Percentiles rank a stretch among this genome's conserved stretches.
Conservation (phyloP, 2,329 filamentous ascomycete species). For the Malbranchea zuffiana region DNA sequence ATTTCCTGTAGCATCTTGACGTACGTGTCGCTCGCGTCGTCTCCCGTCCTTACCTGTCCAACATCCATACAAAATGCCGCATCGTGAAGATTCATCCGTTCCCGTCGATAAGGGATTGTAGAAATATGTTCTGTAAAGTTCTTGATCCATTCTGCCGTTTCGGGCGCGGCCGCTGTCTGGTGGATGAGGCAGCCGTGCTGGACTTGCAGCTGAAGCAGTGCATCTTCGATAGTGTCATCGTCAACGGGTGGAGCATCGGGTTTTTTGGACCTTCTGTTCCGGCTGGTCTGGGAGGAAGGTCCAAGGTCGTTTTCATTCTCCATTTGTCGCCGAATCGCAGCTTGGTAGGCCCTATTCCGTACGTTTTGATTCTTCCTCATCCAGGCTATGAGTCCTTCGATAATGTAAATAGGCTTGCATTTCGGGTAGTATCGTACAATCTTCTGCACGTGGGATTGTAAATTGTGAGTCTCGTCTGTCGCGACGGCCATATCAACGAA, state of each 20-base stretch:
- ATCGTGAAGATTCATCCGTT: constrained; percentile 39
- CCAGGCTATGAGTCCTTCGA: constrained; percentile 58
- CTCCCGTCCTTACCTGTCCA: constrained; percentile 63
- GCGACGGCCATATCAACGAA: constrained; percentile 52
- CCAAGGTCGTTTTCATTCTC: constrained; percentile 23
- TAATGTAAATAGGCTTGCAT: constrained; percentile 54
- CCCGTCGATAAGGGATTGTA: constrained; percentile 56
- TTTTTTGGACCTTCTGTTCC: constrained; percentile 30
- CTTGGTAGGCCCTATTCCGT: constrained; percentile 57
- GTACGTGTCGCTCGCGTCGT: constrained; percentile 56
- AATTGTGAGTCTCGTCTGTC: constrained; percentile 26
- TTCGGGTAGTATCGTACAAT: constrained; percentile 45
- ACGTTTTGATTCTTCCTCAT: constrained; percentile 57
- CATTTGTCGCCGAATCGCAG: constrained; percentile 45
- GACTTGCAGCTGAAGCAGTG: constrained; percentile 59
- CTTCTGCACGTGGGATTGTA: constrained; percentile 49
- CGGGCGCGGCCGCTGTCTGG: constrained; percentile 49
- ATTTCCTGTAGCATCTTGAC: constrained; percentile 68
- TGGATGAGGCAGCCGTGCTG: constrained; percentile 57
- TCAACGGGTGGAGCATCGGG: constrained; percentile 45
- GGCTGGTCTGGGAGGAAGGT: constrained; percentile 18
- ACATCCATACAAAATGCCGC: constrained; percentile 65
- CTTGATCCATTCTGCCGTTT: constrained; percentile 62
- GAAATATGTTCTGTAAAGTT: constrained; percentile 70
- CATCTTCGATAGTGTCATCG: constrained; percentile 59